Base-by-base conservation (phyloP, 2,329 filamentous ascomycete genomes). In the Sclerotiophoma versabilis region DNA sequence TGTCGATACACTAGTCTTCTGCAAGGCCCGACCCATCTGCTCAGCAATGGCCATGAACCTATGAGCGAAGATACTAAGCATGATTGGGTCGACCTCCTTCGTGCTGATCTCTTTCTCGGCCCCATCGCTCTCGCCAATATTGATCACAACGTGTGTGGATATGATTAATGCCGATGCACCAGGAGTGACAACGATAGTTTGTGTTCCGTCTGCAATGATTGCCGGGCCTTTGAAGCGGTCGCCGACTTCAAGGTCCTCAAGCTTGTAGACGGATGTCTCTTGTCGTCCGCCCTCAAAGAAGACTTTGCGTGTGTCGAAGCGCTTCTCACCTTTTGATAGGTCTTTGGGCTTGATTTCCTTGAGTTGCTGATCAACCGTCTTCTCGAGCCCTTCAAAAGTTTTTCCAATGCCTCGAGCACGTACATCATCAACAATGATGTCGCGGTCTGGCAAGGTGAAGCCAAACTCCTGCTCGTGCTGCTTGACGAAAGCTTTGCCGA, bases 391-490 rank as follows among this genome's bases (percentile, higher is more conserved):
- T 47, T 90, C 83, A 72, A 93, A 93, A 38, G 91, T 93, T 80
- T 92, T 96, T 39, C 91, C 93, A 58, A 96, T 96, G 12, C 92
- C 92, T 51, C 93, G 84, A 5, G 93, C 90, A 33, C 93, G 87
- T 3, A 96, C 90, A 72, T 96, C 93, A 59, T 96, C 93, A 7
- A 97, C 83, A 38, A 96, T 92, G 48, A 96, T 91, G 63, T 96
- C 91, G 49, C 92, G 83, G 54, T 96, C 90, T 20, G 87, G 86
- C 2, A 97, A 80, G 0, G 90, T 96, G 69, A 97, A 97, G 0
- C 92, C 92, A 69, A 97, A 97, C 70, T 97, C 93, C 69, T 95
- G 92, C 46, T 92, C 87, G 70, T 97, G 93, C 64, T 96, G 91
- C 64, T 87, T 86, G 26, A 96, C 81, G 67, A 98, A 97, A 0